Evolutionary conservation across 257 asterid species (phyloP).

Genomic region (Buddleja alternifolia): DNA sequence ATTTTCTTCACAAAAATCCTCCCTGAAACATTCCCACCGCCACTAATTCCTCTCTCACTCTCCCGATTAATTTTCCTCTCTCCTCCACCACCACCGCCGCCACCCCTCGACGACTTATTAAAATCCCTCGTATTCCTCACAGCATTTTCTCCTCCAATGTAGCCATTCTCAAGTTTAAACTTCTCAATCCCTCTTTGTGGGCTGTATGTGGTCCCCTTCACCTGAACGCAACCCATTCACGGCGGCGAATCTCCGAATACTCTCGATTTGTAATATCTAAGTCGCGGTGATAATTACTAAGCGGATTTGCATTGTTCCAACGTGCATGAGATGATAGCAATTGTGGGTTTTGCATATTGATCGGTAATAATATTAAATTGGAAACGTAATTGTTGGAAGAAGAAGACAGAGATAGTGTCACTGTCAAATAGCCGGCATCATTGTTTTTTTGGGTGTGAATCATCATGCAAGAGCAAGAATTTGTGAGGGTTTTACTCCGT

Average conservation of each 20-base stretch:
- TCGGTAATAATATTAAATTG: background rate
- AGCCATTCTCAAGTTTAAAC: slow-evolving; percentile 47
- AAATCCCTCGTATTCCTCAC: slow-evolving; percentile 2
- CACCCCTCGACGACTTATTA: slow-evolving; percentile 5
- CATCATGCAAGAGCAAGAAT: background rate
- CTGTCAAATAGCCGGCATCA: slow-evolving; percentile 32
- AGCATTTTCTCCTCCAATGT: slow-evolving; percentile 21
- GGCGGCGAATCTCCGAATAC: slow-evolving; percentile 37
- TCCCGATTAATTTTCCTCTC: slow-evolving; percentile 35
- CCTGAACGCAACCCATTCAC: slow-evolving; percentile 65
- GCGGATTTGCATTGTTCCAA: background rate
- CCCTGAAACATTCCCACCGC: slow-evolving; percentile 31
- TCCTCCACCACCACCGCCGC: background rate
- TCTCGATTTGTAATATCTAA: slow-evolving; percentile 5
- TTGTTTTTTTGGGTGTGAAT: background rate
- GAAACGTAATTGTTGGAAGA: background rate
- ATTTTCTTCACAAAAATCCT: slow-evolving; percentile 41
- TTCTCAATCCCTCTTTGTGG: slow-evolving; percentile 31
- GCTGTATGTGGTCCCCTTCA: slow-evolving; percentile 28
- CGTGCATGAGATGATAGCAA: slow-evolving; percentile 14
- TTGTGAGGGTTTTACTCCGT: slow-evolving; percentile 12
- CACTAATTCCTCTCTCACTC: slow-evolving; percentile 30
- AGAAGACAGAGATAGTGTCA: slow-evolving; percentile 30
- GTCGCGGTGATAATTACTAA: slow-evolving; percentile 25
- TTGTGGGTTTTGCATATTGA: background rate